These are phyloP conservation scores for Blepharisma stoltei DNA, from an alignment of 73 alveolate species.

Conservation along the genomic window DNA sequence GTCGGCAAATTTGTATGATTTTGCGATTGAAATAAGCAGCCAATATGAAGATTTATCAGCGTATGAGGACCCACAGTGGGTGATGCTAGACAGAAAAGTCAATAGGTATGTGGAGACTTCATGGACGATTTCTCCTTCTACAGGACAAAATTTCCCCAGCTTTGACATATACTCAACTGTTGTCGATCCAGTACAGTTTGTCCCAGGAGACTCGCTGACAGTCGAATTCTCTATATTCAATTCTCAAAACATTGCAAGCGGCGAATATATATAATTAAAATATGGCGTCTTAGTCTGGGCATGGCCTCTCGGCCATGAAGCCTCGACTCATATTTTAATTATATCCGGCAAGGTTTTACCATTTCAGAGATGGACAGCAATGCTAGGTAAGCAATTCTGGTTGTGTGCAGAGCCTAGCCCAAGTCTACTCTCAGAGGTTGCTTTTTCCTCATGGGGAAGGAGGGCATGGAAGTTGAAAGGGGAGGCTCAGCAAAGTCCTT, in stretches of 20 bases:
- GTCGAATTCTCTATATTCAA: neutral
- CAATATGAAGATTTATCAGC: neutral
- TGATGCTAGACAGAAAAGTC: neutral
- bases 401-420: no score
- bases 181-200: slow-evolving; percentile 8
- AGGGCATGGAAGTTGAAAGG: no score
- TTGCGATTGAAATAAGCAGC: slow-evolving; percentile 1
- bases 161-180: neutral
- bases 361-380: no score
- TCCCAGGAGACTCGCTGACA: slow-evolving; percentile 5
- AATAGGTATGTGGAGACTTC: slow-evolving; percentile 13
- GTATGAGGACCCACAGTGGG: neutral
- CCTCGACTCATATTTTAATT: no score
- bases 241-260: neutral
- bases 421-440: no score
- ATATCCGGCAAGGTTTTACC: no score
- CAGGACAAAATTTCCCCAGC: neutral
- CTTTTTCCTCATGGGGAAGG: no score
- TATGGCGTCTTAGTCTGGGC: no score
- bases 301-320: no score
- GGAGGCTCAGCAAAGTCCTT: no score
- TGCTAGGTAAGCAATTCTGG: no score
- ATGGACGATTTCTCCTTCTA: neutral
- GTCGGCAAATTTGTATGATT: neutral
- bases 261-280: neutral